A percentile compares a stretch with the other conserved stretches of the same genome.
Evolutionary conservation across 169 alveolate species (phyloP).

Genomic region (Fabrea salina): DNA sequence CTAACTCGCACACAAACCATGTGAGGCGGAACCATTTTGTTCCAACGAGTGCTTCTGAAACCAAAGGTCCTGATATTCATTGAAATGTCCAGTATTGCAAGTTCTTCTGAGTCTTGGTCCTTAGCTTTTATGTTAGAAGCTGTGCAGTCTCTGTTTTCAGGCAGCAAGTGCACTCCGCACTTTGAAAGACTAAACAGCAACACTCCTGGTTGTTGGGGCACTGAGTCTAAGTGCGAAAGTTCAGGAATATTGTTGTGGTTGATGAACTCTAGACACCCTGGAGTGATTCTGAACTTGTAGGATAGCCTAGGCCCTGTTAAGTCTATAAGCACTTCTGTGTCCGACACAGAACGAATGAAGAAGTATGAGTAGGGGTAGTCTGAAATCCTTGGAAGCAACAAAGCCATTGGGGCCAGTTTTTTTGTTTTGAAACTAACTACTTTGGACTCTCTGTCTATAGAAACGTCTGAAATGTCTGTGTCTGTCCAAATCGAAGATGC

Average conservation of each 20-base stretch:
- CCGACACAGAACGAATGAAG: constrained; percentile 48
- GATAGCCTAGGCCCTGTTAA: constrained; percentile 40
- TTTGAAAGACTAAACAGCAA: constrained; percentile 43
- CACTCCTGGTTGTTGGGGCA: constrained; percentile 42
- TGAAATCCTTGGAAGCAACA: constrained; percentile 38
- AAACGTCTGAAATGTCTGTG: constrained; percentile 31
- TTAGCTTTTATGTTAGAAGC: constrained; percentile 45
- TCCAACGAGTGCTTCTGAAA: constrained; percentile 49
- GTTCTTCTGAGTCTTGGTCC: constrained; percentile 53
- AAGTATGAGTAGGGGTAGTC: constrained; percentile 58
- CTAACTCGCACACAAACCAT: constrained; percentile 49
- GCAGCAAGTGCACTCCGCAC: constrained; percentile 55
- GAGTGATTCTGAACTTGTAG: constrained; percentile 41
- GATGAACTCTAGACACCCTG: constrained; percentile 42
- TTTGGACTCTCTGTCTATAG: constrained; percentile 18
- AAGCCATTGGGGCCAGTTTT: constrained; percentile 55
- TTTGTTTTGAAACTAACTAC: constrained; percentile 32
- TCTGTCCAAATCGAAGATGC: neutral
- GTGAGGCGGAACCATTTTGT: constrained; percentile 29
- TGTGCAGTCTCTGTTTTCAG: constrained; percentile 49
- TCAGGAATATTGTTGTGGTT: constrained; percentile 42
- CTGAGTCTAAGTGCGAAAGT: constrained; percentile 34
- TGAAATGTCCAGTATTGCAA: constrained; percentile 58
- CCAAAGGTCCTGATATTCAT: constrained; percentile 47
- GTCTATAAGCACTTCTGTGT: constrained; percentile 42